Evolutionary conservation across 1,284 basidiomycete species (phyloP).

Genomic region (Sporisorium iseilematis-ciliati): DNA sequence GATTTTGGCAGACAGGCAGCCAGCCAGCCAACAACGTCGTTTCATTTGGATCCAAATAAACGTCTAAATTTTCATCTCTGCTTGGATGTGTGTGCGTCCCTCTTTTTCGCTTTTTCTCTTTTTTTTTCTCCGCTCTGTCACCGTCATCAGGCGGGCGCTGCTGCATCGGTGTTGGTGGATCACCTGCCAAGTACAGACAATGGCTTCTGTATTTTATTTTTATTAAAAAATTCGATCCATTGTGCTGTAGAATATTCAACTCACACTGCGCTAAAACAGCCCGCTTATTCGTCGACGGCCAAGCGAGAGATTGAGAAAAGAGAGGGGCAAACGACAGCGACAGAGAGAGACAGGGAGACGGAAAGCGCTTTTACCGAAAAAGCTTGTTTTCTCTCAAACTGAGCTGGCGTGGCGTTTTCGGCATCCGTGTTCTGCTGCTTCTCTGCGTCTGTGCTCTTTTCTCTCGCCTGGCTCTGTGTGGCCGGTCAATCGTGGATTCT

Average conservation of each 20-base stretch:
- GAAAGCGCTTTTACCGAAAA: neutral
- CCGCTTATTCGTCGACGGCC: slow-evolving; percentile 3
- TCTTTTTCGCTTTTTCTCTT: too few relatives aligned
- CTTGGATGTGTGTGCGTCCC: too few relatives aligned
- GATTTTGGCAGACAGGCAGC: too few relatives aligned
- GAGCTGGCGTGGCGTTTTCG: neutral
- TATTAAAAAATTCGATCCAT: neutral
- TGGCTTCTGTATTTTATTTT: neutral
- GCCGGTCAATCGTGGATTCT: neutral
- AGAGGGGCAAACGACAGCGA: neutral
- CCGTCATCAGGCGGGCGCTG: neutral
- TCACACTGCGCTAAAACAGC: neutral
- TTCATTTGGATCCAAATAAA: too few relatives aligned
- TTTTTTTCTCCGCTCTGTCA: slow-evolving; percentile 2
- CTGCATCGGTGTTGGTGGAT: neutral
- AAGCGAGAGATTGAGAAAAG: neutral
- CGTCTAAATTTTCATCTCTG: too few relatives aligned
- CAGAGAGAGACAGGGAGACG: neutral
- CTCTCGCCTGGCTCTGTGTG: neutral
- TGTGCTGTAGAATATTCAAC: too few relatives aligned
- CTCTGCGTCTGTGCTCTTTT: slow-evolving; percentile 4
- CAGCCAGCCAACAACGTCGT: too few relatives aligned
- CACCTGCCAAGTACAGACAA: neutral
- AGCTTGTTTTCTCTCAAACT: neutral
- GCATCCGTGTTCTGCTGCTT: neutral